phyloP scores from a whole-genome alignment of 2,329 filamentous ascomycete species.

The Sclerotiophoma versabilis region DNA sequence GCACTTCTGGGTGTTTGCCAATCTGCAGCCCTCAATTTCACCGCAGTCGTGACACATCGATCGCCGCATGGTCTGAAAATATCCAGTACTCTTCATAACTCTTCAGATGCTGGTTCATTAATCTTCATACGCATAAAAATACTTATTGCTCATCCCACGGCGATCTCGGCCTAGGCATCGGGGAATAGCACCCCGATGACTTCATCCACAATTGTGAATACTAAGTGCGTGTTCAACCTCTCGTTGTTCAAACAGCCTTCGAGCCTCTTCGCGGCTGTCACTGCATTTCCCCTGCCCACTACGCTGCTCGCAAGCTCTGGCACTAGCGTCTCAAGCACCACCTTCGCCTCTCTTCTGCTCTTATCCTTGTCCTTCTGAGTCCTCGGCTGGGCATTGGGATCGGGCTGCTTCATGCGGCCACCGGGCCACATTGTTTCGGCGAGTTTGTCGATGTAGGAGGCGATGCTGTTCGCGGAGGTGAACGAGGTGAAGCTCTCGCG shows the following conservation, averaged over 20 bases:
- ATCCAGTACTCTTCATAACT: no score
- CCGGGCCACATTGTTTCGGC: slow-evolving; percentile 82
- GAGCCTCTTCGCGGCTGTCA: slow-evolving; percentile 85
- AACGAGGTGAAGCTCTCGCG: slow-evolving; percentile 80
- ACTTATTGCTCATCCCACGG: no score
- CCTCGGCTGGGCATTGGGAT: slow-evolving; percentile 59
- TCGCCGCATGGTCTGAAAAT: no score
- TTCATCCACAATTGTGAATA: slow-evolving; percentile 60
- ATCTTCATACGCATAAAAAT: no score
- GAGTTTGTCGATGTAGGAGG: slow-evolving; percentile 77
- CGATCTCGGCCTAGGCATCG: slow-evolving; percentile 24
- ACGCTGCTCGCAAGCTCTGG: slow-evolving; percentile 93
- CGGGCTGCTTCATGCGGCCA: slow-evolving; percentile 58
- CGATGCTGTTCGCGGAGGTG: slow-evolving; percentile 77
- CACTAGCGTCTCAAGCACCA: slow-evolving; percentile 87
- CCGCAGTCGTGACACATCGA: no score
- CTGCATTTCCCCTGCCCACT: slow-evolving; percentile 89
- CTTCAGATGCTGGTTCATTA: no score
- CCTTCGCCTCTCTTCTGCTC: slow-evolving; percentile 83
- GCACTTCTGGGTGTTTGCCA: no score
- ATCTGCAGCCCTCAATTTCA: no score
- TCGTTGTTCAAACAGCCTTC: slow-evolving; percentile 92
- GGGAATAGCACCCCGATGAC: slow-evolving; percentile 55
- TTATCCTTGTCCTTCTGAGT: slow-evolving; percentile 76
- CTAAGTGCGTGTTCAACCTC: slow-evolving; percentile 71